Evolutionary conservation across 441 rosid species (phyloP).

Genomic region (Aleurites moluccanus): DNA sequence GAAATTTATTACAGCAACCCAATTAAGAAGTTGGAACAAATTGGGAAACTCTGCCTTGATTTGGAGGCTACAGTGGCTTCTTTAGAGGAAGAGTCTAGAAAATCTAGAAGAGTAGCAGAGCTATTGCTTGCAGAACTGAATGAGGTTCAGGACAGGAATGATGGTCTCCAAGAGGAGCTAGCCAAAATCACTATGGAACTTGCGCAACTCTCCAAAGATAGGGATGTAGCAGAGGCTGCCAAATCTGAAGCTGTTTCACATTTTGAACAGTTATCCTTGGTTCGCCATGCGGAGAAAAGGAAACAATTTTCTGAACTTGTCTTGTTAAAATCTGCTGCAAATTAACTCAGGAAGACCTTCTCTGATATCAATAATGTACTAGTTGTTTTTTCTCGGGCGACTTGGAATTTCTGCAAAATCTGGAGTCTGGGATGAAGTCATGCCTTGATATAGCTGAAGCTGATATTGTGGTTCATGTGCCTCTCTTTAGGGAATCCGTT

Average conservation of each 20-base stretch:
- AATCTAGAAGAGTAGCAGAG: slow-evolving; percentile 91
- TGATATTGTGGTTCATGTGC: slow-evolving; percentile 36
- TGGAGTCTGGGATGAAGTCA: slow-evolving; percentile 57
- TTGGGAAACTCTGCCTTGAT: slow-evolving; percentile 53
- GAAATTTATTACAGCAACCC: slow-evolving; percentile 58
- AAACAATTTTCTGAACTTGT: slow-evolving; percentile 52
- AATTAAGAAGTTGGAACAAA: slow-evolving; percentile 59
- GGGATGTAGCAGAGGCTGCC: slow-evolving; percentile 66
- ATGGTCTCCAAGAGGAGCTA: slow-evolving; percentile 84
- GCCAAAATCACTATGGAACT: slow-evolving; percentile 53
- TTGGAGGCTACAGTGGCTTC: slow-evolving; percentile 59
- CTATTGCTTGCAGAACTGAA: slow-evolving; percentile 91
- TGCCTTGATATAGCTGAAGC: slow-evolving; percentile 46
- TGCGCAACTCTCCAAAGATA: slow-evolving; percentile 52
- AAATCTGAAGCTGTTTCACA: slow-evolving; percentile 63
- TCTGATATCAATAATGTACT: slow-evolving; percentile 46
- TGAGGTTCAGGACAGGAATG: slow-evolving; percentile 99
- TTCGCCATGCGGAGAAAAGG: slow-evolving; percentile 49
- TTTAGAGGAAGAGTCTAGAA: slow-evolving; percentile 74
- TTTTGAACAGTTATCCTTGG: slow-evolving; percentile 53
- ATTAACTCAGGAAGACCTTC: slow-evolving; percentile 52
- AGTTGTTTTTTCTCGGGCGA: slow-evolving; percentile 57
- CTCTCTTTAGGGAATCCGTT: slow-evolving; percentile 31
- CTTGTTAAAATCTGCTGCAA: slow-evolving; percentile 47
- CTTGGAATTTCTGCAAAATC: slow-evolving; percentile 60